phyloP scores from a whole-genome alignment of 1,139 yeast genomes.

The Yamadazyma epiphylla region DNA sequence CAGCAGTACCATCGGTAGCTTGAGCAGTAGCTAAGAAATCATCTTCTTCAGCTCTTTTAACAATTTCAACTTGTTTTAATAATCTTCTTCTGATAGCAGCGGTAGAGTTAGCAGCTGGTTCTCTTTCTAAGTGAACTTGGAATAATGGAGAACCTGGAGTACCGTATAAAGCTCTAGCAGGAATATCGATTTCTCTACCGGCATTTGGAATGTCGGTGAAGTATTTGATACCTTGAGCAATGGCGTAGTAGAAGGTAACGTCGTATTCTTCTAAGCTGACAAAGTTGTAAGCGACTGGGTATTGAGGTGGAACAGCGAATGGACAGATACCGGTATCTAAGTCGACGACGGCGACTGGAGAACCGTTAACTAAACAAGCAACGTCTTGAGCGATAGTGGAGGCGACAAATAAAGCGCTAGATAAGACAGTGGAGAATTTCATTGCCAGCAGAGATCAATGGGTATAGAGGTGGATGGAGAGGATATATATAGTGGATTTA shows the following conservation, averaged over 20 bases:
- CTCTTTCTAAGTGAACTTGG: constrained; percentile 26
- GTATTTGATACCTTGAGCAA: constrained; percentile 20
- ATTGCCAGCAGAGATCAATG: constrained; percentile 2
- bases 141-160: constrained; percentile 21
- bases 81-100: constrained; percentile 42
- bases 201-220: constrained; percentile 35
- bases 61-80: constrained; percentile 13
- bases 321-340: constrained; percentile 41
- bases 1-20: constrained; percentile 24
- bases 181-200: constrained; percentile 30
- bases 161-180: constrained; percentile 29
- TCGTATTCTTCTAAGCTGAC: constrained; percentile 28
- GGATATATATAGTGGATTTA: background rate
- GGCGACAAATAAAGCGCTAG: constrained; percentile 18
- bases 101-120: constrained; percentile 38
- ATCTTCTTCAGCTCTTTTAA: constrained; percentile 15
- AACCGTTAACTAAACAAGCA: constrained; percentile 36
- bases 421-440: constrained; percentile 12
- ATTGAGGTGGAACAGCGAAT: constrained; percentile 29
- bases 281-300: constrained; percentile 28
- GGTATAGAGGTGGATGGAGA: background rate
- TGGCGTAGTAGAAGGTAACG: constrained; percentile 35
- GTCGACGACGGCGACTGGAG: constrained; percentile 31
- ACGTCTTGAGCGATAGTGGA: constrained; percentile 27
- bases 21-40: constrained; percentile 32